Evolutionary conservation across 1,284 basidiomycete genomes (phyloP).

Genomic region (Boletus smithii): DNA sequence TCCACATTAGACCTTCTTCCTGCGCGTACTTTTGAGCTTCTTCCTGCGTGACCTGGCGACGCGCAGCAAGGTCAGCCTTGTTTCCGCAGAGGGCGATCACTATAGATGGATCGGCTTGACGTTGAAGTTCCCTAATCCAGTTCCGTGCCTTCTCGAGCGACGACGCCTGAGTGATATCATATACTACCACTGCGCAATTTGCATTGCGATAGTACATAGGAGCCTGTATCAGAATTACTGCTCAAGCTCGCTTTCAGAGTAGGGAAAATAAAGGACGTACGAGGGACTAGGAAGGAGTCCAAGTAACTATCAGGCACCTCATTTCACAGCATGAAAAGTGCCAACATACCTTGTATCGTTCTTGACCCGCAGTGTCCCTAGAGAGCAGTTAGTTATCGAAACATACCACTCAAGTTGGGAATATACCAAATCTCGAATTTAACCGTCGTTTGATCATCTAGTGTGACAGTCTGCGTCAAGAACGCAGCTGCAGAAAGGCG

Average conservation of each 20-base stretch:
- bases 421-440: conserved; percentile 97
- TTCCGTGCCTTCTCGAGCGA: conserved; percentile 94
- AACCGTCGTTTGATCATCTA: conserved; percentile 87
- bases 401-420: background rate
- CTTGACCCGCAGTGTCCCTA: conserved; percentile 92
- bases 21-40: conserved; percentile 92
- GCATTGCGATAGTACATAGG: conserved; percentile 93
- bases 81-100: conserved; percentile 95
- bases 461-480: conserved; percentile 90
- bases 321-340: background rate
- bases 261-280: conserved; percentile 39
- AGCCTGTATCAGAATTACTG: conserved; percentile 46
- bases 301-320: background rate
- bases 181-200: conserved; percentile 84
- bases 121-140: conserved; percentile 96
- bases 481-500: conserved; percentile 70
- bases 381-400: conserved; percentile 1
- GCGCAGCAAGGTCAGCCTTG: conserved; percentile 83
- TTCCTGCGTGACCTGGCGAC: conserved; percentile 78
- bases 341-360: conserved; percentile 78
- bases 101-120: conserved; percentile 96
- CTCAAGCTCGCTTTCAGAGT: conserved; percentile 7
- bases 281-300: conserved; percentile 48
- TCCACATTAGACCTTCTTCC: conserved; percentile 94
- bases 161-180: conserved; percentile 82